Evolutionary conservation across 768 basidiomycete genomes (phyloP).

Genomic region (Boletus rex-veris): DNA sequence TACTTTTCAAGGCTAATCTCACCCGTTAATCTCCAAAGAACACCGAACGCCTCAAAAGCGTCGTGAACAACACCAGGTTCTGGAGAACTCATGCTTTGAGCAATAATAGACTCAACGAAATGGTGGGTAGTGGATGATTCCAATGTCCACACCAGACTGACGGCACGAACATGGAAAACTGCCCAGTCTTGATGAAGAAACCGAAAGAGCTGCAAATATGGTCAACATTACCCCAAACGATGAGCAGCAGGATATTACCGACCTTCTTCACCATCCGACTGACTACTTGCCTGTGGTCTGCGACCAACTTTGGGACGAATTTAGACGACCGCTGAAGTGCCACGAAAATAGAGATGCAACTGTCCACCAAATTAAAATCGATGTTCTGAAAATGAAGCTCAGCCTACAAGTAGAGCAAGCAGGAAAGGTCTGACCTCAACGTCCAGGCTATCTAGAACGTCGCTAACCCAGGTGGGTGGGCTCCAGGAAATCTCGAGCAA

Average conservation of each 20-base stretch:
- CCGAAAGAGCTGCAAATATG: constrained; percentile 52
- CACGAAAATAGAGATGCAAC: constrained; percentile 53
- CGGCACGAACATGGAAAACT: constrained; percentile 77
- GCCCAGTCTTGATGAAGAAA: constrained; percentile 68
- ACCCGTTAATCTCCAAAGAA: constrained; percentile 90
- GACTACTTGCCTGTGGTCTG: constrained; percentile 56
- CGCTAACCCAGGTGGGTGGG: constrained; percentile 59
- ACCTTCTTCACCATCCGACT: constrained; percentile 57
- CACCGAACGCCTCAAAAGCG: constrained; percentile 85
- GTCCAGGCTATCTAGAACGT: constrained; percentile 51
- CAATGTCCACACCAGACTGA: constrained; percentile 79
- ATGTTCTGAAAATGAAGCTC: constrained; percentile 17
- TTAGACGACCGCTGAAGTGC: constrained; percentile 48
- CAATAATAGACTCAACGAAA: constrained; percentile 77
- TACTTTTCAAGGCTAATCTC: constrained; percentile 12
- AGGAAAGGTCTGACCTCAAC: constrained; percentile 43
- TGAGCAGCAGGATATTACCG: constrained; percentile 4
- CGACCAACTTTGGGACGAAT: constrained; percentile 49
- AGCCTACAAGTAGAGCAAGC: neutral
- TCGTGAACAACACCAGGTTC: constrained; percentile 46
- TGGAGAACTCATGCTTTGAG: constrained; percentile 62
- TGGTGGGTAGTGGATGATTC: constrained; percentile 51
- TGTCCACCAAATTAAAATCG: constrained; percentile 69
- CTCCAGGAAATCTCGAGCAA: constrained; percentile 48
- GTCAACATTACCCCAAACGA: neutral